These are phyloP conservation scores for Hammondia hammondi DNA, from an alignment of 169 alveolate species.

Conservation along the genomic window DNA sequence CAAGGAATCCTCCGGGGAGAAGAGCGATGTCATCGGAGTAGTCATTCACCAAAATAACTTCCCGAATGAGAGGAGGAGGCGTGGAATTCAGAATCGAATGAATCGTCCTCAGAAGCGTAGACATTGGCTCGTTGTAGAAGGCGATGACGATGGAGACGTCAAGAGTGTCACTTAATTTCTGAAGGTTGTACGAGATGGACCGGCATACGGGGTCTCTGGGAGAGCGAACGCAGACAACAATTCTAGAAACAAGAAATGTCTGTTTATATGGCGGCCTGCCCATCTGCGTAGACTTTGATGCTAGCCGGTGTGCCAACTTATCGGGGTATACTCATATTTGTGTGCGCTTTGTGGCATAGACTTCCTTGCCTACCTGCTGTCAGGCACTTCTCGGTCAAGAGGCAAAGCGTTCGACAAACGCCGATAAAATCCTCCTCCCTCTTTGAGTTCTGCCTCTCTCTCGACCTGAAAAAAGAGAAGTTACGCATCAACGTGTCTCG, in stretches of 20 bases:
- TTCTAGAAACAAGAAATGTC: not conserved
- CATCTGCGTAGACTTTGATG: not conserved
- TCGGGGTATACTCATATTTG: no score
- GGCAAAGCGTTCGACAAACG: slow-evolving; percentile 74
- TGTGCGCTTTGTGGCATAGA: no score
- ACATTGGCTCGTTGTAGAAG: slow-evolving; percentile 73
- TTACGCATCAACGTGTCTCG: slow-evolving; percentile 39
- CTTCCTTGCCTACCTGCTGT: slow-evolving; percentile 58
- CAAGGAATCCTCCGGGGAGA: slow-evolving; percentile 70
- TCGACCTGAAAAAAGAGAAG: slow-evolving; percentile 50
- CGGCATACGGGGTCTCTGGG: slow-evolving; percentile 48
- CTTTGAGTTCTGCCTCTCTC: slow-evolving; percentile 65
- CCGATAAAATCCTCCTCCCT: slow-evolving; percentile 77
- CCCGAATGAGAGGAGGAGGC: slow-evolving; percentile 77
- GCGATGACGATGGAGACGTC: slow-evolving; percentile 70
- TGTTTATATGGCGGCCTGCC: not conserved
- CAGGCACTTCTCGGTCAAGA: slow-evolving; percentile 72
- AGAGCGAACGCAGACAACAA: not conserved
- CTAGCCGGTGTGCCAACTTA: not conserved
- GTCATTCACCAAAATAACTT: slow-evolving; percentile 72
- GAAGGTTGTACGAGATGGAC: slow-evolving; percentile 53
- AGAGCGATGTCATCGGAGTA: slow-evolving; percentile 66
- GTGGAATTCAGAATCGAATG: slow-evolving; percentile 75
- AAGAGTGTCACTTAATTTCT: slow-evolving; percentile 60
- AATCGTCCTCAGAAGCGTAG: slow-evolving; percentile 73